Evolutionary conservation across 2,329 filamentous ascomycete species (phyloP).

Genomic region (Xylariaceae sp.): DNA sequence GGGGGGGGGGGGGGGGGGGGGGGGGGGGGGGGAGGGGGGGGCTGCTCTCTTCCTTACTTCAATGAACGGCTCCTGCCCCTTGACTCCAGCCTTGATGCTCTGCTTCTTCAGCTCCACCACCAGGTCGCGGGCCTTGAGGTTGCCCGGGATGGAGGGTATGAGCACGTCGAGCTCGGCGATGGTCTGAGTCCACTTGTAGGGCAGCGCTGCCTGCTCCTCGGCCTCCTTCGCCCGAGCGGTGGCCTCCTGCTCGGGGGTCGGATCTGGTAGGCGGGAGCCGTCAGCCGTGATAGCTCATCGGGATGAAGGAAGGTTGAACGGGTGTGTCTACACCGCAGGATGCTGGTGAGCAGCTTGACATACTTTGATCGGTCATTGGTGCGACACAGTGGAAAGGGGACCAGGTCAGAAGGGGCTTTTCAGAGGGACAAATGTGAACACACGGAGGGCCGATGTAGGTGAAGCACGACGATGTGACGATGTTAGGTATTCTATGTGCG

Average conservation of each 20-base stretch:
- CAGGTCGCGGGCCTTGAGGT: constrained; percentile 77
- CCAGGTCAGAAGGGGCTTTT: no score
- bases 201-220: constrained; percentile 81
- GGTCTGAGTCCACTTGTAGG: constrained; percentile 96
- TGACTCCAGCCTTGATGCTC: constrained; percentile 71
- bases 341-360: no score
- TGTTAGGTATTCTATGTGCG: no score
- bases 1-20: not conserved
- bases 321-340: no score
- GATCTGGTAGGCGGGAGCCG: constrained; percentile 32
- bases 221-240: constrained; percentile 63
- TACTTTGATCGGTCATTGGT: no score
- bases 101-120: constrained; percentile 75
- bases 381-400: no score
- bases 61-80: constrained; percentile 80
- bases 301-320: no score
- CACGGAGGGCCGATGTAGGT: no score
- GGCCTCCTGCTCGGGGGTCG: constrained; percentile 47
- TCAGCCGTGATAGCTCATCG: constrained; percentile 5
- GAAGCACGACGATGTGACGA: no score
- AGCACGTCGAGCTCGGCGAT: constrained; percentile 81
- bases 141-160: constrained; percentile 63
- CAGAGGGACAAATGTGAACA: no score
- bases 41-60: constrained; percentile 45
- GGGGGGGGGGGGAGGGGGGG: not conserved